Evolutionary conservation across 1,284 basidiomycete species (phyloP), one percentile per base, ranked within the genome.

Genomic region (Trichosporon sp.): DNA sequence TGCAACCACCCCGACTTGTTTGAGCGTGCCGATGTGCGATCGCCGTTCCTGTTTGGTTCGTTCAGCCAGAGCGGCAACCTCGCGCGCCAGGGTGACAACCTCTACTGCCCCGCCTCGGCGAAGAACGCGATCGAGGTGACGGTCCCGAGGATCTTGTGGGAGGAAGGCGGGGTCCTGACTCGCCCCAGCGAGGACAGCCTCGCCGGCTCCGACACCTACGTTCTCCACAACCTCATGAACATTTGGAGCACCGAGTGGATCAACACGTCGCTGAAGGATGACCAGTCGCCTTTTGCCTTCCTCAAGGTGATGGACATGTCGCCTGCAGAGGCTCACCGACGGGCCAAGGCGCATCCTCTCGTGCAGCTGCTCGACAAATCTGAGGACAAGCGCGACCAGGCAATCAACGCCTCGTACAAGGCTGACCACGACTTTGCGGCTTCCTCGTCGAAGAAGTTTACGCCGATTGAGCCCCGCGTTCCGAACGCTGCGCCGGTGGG

Each of bases 1-100:
- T 99, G 95, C 85, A 99, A 98, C 74, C 96, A 99, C 74, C 96
- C 96, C 0, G 96, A 99, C 78, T 85, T 99, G 49, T 99, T 99
- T 75, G 95, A 99, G 79, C 88, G 96, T 23, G 95, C 95, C 33
- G 96, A 99, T 75, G 95, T 99, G 33, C 85, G 89, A 11, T 91
- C 95, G 1, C 95, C 96, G 0, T 91, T 92, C 75, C 89, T 93
- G 2, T 95, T 99, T 74, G 87, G 89, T 59, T 82, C 84, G 11
- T 98, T 91, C 77, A 91, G 90, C 54, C 86, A 86, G 60, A 89
- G 94, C 11, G 90, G 89, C 8, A 88, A 90, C 37, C 81, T 95
- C 19, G 84, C 86, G 57, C 87, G 95, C 33, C 92, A 98, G 81
- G 89, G 90, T 27, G 94, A 98, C 72, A 83, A 89, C 61, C 83